Percentiles rank a stretch among this genome's conserved stretches.
Evolutionary conservation across 2,329 filamentous ascomycete species (phyloP).

Genomic region (Plenodomus biglobosus): DNA sequence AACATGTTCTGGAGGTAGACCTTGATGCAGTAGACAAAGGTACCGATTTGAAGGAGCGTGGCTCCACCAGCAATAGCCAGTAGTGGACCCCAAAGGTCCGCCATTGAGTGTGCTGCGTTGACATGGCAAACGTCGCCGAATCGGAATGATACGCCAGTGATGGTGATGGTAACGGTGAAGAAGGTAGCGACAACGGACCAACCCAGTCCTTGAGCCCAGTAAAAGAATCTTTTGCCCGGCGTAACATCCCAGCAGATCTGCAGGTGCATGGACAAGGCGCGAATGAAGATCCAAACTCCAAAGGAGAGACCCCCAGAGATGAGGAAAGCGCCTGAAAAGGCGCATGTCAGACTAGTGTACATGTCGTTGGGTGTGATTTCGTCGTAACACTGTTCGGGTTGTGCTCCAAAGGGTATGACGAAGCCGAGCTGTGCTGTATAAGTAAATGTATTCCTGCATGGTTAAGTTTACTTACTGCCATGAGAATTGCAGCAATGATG

Average conservation of each 20-base stretch:
- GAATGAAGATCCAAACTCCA: constrained; percentile 87
- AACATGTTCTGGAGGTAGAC: constrained; percentile 83
- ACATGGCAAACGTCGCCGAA: constrained; percentile 93
- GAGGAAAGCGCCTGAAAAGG: constrained; percentile 82
- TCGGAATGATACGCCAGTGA: constrained; percentile 91
- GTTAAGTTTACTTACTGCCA: constrained; percentile 67
- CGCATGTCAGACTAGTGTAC: constrained; percentile 78
- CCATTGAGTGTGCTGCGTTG: constrained; percentile 82
- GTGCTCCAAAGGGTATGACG: constrained; percentile 78
- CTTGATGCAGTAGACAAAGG: constrained; percentile 83
- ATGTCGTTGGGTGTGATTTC: constrained; percentile 92
- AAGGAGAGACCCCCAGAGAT: constrained; percentile 83
- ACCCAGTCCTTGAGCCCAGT: constrained; percentile 74
- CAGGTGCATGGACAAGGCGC: constrained; percentile 87
- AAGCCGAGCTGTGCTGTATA: constrained; percentile 71
- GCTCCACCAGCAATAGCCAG: constrained; percentile 75
- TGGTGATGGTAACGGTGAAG: constrained; percentile 71
- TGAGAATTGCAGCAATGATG: constrained; percentile 70
- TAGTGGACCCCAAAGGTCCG: constrained; percentile 87
- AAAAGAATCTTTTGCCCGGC: constrained; percentile 87
- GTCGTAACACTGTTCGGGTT: constrained; percentile 82
- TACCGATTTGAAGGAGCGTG: constrained; percentile 78
- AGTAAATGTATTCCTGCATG: neutral
- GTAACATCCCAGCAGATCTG: constrained; percentile 98
- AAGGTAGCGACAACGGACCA: constrained; percentile 82